These are phyloP conservation scores for Phytophthora syringae DNA, from an alignment of 352 stramenopile species.

Conservation along the genomic window DNA sequence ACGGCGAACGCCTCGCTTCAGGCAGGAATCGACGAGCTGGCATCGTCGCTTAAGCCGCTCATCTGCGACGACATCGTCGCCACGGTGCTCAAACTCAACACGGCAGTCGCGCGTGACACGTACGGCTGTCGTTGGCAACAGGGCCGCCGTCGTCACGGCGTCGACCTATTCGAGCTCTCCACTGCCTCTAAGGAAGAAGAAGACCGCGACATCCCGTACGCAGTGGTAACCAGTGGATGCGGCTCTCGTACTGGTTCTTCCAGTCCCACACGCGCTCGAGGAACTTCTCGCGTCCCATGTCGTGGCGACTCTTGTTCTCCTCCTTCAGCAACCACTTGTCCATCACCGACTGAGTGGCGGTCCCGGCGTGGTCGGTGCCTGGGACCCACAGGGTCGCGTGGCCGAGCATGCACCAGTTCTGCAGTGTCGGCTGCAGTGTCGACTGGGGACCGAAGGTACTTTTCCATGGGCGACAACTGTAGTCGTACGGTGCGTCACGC, in stretches of 20 bases:
- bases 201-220: slow-evolving; percentile 49
- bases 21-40: slow-evolving; percentile 18
- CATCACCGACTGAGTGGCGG: slow-evolving; percentile 96
- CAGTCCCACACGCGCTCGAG: slow-evolving; percentile 96
- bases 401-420: slow-evolving; percentile 96
- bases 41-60: slow-evolving; percentile 25
- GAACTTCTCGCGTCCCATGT: slow-evolving; percentile 93
- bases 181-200: slow-evolving; percentile 25
- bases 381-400: slow-evolving; percentile 98
- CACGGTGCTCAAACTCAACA: slow-evolving; percentile 42
- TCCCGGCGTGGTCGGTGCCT: slow-evolving; percentile 98
- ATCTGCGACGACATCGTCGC: slow-evolving; percentile 46
- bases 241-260: slow-evolving; percentile 94
- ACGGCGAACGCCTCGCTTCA: too few species aligned
- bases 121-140: slow-evolving; percentile 55
- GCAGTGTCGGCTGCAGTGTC: slow-evolving; percentile 94
- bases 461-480: slow-evolving; percentile 99
- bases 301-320: slow-evolving; percentile 81
- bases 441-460: slow-evolving; percentile 98
- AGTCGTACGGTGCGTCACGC: slow-evolving; percentile 96
- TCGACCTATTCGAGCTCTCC: slow-evolving; percentile 57
- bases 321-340: slow-evolving; percentile 92
- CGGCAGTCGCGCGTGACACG: slow-evolving; percentile 42
- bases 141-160: slow-evolving; percentile 38
- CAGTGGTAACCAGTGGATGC: slow-evolving; percentile 75